Conservation (phyloP, 2,329 filamentous ascomycete genomes). For the Colletotrichum paranaense region DNA sequence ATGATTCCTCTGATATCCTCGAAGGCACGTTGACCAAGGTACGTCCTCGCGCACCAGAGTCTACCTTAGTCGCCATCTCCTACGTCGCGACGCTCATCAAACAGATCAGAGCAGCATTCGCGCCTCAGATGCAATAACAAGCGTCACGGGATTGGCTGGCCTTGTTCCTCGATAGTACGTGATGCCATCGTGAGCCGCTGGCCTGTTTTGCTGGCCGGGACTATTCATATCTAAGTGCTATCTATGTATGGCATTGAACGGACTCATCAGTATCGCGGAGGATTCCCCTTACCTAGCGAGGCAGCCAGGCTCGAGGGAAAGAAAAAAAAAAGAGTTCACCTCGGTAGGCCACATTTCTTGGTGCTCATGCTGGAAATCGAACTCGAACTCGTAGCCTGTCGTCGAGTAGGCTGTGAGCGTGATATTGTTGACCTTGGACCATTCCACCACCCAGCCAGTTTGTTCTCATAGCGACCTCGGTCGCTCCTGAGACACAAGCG, state of each 20-base stretch:
- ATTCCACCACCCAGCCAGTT: too few relatives aligned
- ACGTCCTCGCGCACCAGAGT: background rate
- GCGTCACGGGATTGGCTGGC: background rate
- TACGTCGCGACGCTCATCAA: background rate
- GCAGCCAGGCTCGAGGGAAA: too few relatives aligned
- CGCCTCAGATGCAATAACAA: background rate
- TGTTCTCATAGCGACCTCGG: too few relatives aligned
- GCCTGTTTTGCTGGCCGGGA: background rate
- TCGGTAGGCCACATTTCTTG: too few relatives aligned
- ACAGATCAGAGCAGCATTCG: background rate
- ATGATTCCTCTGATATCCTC: background rate
- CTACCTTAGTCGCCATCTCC: background rate
- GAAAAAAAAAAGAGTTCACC: too few relatives aligned
- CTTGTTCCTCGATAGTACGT: background rate
- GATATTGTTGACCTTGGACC: too few relatives aligned
- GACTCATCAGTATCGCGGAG: background rate
- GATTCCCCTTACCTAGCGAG: background rate
- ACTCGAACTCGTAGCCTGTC: too few relatives aligned
- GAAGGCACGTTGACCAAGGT: background rate
- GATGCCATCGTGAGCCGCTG: background rate
- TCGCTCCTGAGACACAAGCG: too few relatives aligned
- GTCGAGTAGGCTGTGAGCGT: too few relatives aligned
- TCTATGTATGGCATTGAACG: background rate
- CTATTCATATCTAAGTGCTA: background rate
- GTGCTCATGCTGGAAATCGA: too few relatives aligned